Conservation (phyloP, 495 filamentous ascomycete genomes). For the Penicillium mononematosum region DNA sequence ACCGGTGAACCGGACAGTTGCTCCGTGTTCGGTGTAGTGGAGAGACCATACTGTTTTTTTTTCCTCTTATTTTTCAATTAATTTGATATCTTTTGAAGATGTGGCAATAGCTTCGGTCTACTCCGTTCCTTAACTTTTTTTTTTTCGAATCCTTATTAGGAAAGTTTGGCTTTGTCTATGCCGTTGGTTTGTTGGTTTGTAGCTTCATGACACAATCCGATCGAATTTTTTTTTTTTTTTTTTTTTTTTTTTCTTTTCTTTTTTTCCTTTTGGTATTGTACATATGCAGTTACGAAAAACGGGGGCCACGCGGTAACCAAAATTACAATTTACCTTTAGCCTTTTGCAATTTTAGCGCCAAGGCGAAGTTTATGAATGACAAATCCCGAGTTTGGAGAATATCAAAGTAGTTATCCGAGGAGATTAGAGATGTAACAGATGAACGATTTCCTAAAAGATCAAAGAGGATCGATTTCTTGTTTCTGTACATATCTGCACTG, state of each 20-base stretch:
- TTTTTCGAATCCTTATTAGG: slow-evolving; percentile 5
- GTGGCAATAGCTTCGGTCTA: slow-evolving; percentile 14
- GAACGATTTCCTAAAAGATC: too few species aligned
- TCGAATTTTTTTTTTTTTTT: slow-evolving; percentile 19
- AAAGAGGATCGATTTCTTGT: neutral
- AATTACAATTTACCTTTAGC: slow-evolving; percentile 11
- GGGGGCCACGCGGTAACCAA: slow-evolving; percentile 11
- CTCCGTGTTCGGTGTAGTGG: slow-evolving; percentile 15
- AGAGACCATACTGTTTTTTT: neutral
- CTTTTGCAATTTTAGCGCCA: slow-evolving; percentile 15
- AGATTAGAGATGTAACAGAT: slow-evolving; percentile 3
- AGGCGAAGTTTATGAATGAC: slow-evolving; percentile 15
- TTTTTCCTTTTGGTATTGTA: slow-evolving; percentile 15
- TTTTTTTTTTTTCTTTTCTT: slow-evolving; percentile 18
- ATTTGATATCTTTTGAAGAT: slow-evolving; percentile 13
- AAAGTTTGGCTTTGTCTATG: neutral
- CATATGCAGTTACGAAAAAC: slow-evolving; percentile 12
- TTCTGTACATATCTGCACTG: slow-evolving; percentile 18
- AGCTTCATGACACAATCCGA: slow-evolving; percentile 23
- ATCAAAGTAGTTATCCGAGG: neutral
- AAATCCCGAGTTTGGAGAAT: slow-evolving; percentile 17
- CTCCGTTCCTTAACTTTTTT: neutral
- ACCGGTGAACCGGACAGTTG: slow-evolving; percentile 25
- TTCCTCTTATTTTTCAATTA: neutral
- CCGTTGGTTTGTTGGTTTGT: too few species aligned